Base-by-base conservation (phyloP, 495 filamentous ascomycete species). In the Podospora pseudocomata region DNA sequence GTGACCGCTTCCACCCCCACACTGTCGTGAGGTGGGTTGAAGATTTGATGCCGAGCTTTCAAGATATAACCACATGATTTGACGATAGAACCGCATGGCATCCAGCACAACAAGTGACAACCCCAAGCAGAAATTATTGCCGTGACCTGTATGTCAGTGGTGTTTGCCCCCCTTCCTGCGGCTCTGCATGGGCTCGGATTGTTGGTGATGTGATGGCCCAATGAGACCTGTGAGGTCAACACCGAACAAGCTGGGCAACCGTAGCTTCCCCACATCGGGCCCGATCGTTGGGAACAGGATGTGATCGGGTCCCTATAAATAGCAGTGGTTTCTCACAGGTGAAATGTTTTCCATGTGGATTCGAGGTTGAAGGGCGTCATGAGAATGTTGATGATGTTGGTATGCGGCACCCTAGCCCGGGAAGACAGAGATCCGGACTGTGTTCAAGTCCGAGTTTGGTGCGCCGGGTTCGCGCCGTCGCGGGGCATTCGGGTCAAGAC, bases 281-380 rank as follows among this genome's bases (percentile, higher is more conserved):
- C 61, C 27, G 60, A 27, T 28, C 23, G 20, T 13, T 62, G 20
- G 30, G 60, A 62, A 63, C 28, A 39, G 61, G 32, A 63, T 63
- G 61, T 44, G 28, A 44, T 62, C 23, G 15, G 49, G 4, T n/a
- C 61, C 28, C 61, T 63, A 63, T 19, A 44, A 63, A 63, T 63
- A 63, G 30, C 28, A 32, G 30, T 32, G 16, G 20, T 5, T 28
- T 44, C 32, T 39, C 0, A 39, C 30, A 53, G 61, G 61, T 58
- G 55, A 58, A n/a, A 5, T 9, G 2, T 26, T 20, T 58, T 26
- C 23, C 7, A 58, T 58, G 55, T 19, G 55, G n/a, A 58, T 58
- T 58, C 55, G 39, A 49, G 39, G 9, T 49, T 23, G 23, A 13
- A 13, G 39, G 39, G 39, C 39, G 39, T 49, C 39, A 49, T 3